Evolutionary conservation across 441 rosid genomes (phyloP), one percentile per base, ranked within the genome.

Genomic region (Mallotus japonicus): DNA sequence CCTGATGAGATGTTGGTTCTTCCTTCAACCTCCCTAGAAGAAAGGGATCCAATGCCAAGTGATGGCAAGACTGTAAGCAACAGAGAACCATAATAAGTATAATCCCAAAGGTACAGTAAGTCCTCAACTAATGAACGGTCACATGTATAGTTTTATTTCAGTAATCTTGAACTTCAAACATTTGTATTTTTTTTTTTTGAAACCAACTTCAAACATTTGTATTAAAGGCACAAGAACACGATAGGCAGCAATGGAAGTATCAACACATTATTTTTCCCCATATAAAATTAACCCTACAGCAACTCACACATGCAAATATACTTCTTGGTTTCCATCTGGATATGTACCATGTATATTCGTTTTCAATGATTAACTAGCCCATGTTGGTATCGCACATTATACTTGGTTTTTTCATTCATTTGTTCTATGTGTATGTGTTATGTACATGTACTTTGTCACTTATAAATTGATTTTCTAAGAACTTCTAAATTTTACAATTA

Each of bases 11-110:
- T 73, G 67, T 88, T 87, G 69, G 85, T 88, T 83, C 92, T 87
- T 71, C 97, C 93, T 70, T 93, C 98, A 34, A 88, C 90, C 78
- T 93, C 97, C 84, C 98, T 87, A 42, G 88, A 83, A 78, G 94
- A 87, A 78, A 93, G 93, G 50, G 93, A 89, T 46, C 95, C 98
- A 78, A 93, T 68, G 46, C 98, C 98, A 77, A 85, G 83, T 22
- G 98, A 92, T 50, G 95, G 93, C 84, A 91, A 82, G 42, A 88
- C 98, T 93, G 88, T 50, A 62, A 6, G 19, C 3, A 74, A 75
- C 19, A 37, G 7, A 63, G 62, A 34, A 60, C 19, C 24, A 64
- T 62, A 66, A 65, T 78, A 59, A 73, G 69, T 47, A 61, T 40
- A 65, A 5, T 70, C 57, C 67, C n/a, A 22, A 42, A 20, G 10